Base-by-base conservation (phyloP, 768 basidiomycete genomes). In the Zangia roseola region DNA sequence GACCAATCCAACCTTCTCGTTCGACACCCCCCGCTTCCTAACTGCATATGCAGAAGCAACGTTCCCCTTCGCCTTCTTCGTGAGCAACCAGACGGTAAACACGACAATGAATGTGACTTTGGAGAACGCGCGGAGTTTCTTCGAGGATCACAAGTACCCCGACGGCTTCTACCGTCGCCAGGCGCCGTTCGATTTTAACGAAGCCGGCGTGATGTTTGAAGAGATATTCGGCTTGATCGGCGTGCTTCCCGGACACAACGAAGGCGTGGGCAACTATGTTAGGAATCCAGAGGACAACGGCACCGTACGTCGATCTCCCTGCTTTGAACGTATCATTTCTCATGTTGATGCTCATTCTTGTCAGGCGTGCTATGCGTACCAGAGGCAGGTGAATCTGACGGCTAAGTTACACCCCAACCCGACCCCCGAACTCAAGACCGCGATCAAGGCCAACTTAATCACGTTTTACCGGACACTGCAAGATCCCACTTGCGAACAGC, bases 11-110 rank as follows among this genome's bases (percentile, higher is more conserved):
- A 58, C 56, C 0, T 62, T 62, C 36, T 49, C 28, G 40, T 61
- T 62, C n/a, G 53, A 55, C 3, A 55, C 53, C 14, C 58, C 58
- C 0, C 53, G 61, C 12, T 63, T 14, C 38, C 39, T 58, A 1
- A 55, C 61, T 3, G 62, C 53, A 10, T 61, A 61, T 9, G 53
- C 53, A 5, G 61, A 62, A 44, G 49, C 56, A 2, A 61, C 53
- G 0, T 63, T 61, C 19, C 62, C 62, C 2, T 45, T 64, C 10
- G 62, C 55, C 9, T 64, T 63, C 34, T 62, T 64, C 35, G 56
- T 53, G 25, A 62, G 49, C 45, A 56, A 61, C 37, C 61, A 60
- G 25, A 62, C 55, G 8, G 43, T 5, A 24, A 41, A 55, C 37
- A 52, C 55, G 39, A 62, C 62, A 13, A 16, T 50, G 2, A 53